Evolutionary conservation across 2,329 filamentous ascomycete species (phyloP).

Genomic region (Alternaria brassicicola): DNA sequence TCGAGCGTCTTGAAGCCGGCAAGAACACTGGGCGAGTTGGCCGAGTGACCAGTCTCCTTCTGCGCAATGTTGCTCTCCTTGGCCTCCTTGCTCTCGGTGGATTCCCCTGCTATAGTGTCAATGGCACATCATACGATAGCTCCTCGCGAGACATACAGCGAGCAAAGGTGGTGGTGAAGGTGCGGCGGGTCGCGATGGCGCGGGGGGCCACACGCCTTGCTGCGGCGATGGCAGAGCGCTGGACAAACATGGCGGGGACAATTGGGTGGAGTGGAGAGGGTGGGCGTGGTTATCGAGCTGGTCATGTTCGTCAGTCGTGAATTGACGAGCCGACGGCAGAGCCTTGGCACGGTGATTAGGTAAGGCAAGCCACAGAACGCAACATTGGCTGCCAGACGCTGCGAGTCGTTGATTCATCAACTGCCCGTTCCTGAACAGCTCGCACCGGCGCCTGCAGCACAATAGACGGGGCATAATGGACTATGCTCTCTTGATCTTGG

Average conservation of each 20-base stretch:
- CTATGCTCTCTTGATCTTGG: conserved; percentile 5
- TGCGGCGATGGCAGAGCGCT: conserved; percentile 57
- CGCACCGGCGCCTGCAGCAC: conserved; percentile 3
- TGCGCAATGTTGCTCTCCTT: conserved; percentile 46
- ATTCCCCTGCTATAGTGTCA: conserved; percentile 41
- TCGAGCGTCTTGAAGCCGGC: conserved; percentile 54
- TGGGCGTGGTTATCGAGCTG: conserved; percentile 37
- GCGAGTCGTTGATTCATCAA: conserved; percentile 11
- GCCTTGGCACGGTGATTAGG: conserved; percentile 30
- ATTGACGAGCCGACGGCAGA: conserved; percentile 34
- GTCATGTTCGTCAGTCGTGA: conserved; percentile 27
- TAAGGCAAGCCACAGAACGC: conserved; percentile 14
- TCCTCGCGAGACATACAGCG: conserved; percentile 52
- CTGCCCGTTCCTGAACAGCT: conserved; percentile 3
- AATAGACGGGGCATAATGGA: conserved; percentile 13
- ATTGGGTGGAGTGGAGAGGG: conserved; percentile 48
- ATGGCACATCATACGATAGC: conserved; percentile 41
- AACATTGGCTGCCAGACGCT: conserved; percentile 4
- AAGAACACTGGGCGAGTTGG: conserved; percentile 33
- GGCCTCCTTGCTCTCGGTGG: conserved; percentile 9
- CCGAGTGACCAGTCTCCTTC: conserved; percentile 43
- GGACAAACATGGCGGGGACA: conserved; percentile 54
- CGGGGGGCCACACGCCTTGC: conserved; percentile 53
- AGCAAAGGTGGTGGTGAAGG: conserved; percentile 55
- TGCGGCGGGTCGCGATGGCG: conserved; percentile 50